These are phyloP conservation scores for Sinapis alba DNA, from an alignment of 441 rosid species.

Conservation along the genomic window DNA sequence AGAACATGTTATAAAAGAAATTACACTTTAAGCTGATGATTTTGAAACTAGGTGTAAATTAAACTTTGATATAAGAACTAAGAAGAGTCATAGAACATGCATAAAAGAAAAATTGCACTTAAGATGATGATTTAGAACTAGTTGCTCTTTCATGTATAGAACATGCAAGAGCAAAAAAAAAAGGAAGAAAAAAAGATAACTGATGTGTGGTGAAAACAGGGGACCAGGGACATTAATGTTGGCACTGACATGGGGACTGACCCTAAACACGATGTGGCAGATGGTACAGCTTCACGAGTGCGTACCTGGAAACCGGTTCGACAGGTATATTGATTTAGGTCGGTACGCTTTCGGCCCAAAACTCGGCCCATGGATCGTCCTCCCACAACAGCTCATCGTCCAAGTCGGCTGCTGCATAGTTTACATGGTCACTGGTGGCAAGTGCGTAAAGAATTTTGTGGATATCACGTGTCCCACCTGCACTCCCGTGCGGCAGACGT, in stretches of 20 bases:
- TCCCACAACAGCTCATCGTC: constrained; percentile 91
- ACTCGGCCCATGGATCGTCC: constrained; percentile 87
- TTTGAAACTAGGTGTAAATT: not conserved
- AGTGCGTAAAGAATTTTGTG: constrained; percentile 82
- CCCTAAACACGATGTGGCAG: constrained; percentile 93
- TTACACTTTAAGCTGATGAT: not conserved
- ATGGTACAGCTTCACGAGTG: constrained; percentile 93
- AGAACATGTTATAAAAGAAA: not conserved
- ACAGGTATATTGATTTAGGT: constrained; percentile 85
- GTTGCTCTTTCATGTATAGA: not conserved
- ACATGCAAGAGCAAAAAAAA: not conserved
- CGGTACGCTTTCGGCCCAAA: constrained; percentile 79
- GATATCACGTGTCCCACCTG: constrained; percentile 77
- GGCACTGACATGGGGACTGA: constrained; percentile 78
- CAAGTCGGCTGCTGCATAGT: constrained; percentile 90
- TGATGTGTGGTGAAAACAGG: constrained; percentile 48
- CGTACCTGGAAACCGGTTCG: constrained; percentile 85
- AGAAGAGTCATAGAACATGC: not conserved
- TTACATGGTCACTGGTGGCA: constrained; percentile 96
- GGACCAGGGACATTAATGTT: constrained; percentile 79
- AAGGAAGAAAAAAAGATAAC: not conserved
- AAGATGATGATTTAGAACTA: not conserved
- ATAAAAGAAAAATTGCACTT: not conserved
- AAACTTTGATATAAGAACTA: not conserved
- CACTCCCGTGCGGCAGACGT: constrained; percentile 69